Base-by-base conservation (phyloP, 169 alveolate genomes). In the Perkinsus chesapeaki region DNA sequence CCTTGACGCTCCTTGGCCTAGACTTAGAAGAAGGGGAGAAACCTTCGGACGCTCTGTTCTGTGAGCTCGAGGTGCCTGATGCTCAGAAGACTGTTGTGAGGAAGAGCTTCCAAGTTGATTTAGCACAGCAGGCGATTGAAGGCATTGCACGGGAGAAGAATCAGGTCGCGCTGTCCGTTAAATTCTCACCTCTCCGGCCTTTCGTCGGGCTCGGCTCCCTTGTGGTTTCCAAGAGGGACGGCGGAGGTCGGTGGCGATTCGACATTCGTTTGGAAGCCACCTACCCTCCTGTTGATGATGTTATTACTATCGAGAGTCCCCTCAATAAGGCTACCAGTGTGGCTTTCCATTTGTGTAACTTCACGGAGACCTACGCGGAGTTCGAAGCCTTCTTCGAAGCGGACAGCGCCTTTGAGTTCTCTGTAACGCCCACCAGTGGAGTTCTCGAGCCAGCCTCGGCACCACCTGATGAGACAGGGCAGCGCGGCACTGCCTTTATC, bases 221-320 rank as follows among this genome's bases (percentile, higher is more conserved):
- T 93, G 94, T 97, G 23, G 93, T 97, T 3, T 94, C 96, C 48
- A 97, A 97, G 94, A 92, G 95, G 73, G 36, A 39, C 37, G 93
- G 97, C 36, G 99, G 99, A 47, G 99, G 99, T 39, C 96, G 98
- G 94, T 98, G 99, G 98, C 97, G 97, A 48, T 95, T 94, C 95
- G 96, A 97, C 94, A 95, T 96, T 39, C 93, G 95, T 39, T 95
- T 98, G 47, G 98, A 97, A 92, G 98, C 98, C 12, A 94, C 96
- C 0, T 98, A 97, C 73, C 98, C 99, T 0, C 98, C 97, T 92
- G 98, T 95, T 39, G 99, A 98, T 94, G 99, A 98, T 95, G 95
- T 96, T 10, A 97, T 98, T 91, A 92, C 95, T 91, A 97, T 98
- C 92, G 97, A 97, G 93, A 93, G 97, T 39, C 98, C 98, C 0